phyloP scores from a whole-genome alignment of 2,329 filamentous ascomycete genomes.

The Pseudodiploospora longispora region DNA sequence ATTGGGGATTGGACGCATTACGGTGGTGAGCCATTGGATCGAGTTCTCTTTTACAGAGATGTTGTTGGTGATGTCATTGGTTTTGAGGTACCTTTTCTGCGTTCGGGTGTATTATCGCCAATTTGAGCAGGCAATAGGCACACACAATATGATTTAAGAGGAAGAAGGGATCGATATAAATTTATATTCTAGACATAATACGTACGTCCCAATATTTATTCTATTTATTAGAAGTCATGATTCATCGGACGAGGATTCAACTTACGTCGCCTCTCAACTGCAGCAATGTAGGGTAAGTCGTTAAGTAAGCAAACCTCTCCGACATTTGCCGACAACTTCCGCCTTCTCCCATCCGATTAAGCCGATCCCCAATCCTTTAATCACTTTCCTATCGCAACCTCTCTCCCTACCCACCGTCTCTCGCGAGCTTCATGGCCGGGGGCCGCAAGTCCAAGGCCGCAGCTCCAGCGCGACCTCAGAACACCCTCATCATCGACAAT shows the following conservation, averaged over 20 bases:
- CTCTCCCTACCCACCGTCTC: not conserved
- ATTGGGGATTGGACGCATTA: slow-evolving; percentile 28
- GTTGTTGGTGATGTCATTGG: slow-evolving; percentile 16
- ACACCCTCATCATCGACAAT: slow-evolving; percentile 86
- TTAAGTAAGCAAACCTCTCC: slow-evolving; percentile 1
- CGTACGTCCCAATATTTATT: no score
- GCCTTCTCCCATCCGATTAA: not conserved
- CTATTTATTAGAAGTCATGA: no score
- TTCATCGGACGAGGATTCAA: no score
- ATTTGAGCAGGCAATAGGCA: not conserved
- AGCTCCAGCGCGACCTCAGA: slow-evolving; percentile 44
- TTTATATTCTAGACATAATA: no score
- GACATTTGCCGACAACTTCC: slow-evolving; percentile 1
- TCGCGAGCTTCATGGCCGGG: slow-evolving; percentile 29
- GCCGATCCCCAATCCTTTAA: not conserved
- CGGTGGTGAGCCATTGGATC: slow-evolving; percentile 24
- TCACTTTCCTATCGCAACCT: slow-evolving; percentile 1
- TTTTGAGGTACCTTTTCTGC: slow-evolving; percentile 25
- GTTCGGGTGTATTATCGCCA: slow-evolving; percentile 17
- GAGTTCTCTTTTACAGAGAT: slow-evolving; percentile 22
- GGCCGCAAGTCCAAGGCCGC: slow-evolving; percentile 45
- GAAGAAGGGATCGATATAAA: no score
- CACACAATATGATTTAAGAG: no score
- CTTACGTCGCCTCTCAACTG: no score
- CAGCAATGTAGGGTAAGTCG: not conserved